Evolutionary conservation across 495 filamentous ascomycete species (phyloP), one percentile per base, ranked within the genome.

Genomic region (Tuber magnatum): DNA sequence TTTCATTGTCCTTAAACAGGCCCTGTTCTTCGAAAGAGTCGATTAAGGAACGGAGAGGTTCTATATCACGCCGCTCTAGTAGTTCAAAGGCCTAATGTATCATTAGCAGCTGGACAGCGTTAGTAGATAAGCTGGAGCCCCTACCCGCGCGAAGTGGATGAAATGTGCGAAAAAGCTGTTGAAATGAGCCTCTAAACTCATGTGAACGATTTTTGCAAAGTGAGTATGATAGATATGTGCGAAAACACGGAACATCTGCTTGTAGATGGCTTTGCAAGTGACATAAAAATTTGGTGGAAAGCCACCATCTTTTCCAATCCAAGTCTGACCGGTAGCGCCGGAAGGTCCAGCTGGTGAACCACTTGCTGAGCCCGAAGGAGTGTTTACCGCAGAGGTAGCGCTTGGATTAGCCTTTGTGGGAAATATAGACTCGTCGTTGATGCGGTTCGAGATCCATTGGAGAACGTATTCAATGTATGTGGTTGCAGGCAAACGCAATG

Each of bases 141-240:
- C 40, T 75, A 83, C 81, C 75, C 81, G 72, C 20, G 81, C 91
- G 38, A 93, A 91, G 22, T 90, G 91, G 78, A 92, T 87, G 75
- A 92, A 93, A 83, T 92, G 91, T 32, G 92, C 89, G 76, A 93
- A 93, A 83, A 90, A 91, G 81, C 90, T 92, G 85, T 93, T 93
- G 70, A 93, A 87, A 76, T 91, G 89, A 77, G 89, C 88, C 73
- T 89, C 87, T 73, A 87, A 87, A 82, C 87, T 89, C 79, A 91
- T 85, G 81, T 91, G 89, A 84, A 90, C 88, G 39, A 89, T 89
- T 75, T 89, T 87, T 71, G 88, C 82, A 86, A 88, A 91, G 84
- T 91, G 89, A 8, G 87, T 86, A 77, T 90, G 89, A 80, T 91
- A 91, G 42, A 91, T 84, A 83, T 93, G 91, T 10, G 91, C 91